Percentiles rank a stretch among this genome's conserved stretches.
Conservation (phyloP, 768 basidiomycete species). For the Thelephora aurantiotincta region DNA sequence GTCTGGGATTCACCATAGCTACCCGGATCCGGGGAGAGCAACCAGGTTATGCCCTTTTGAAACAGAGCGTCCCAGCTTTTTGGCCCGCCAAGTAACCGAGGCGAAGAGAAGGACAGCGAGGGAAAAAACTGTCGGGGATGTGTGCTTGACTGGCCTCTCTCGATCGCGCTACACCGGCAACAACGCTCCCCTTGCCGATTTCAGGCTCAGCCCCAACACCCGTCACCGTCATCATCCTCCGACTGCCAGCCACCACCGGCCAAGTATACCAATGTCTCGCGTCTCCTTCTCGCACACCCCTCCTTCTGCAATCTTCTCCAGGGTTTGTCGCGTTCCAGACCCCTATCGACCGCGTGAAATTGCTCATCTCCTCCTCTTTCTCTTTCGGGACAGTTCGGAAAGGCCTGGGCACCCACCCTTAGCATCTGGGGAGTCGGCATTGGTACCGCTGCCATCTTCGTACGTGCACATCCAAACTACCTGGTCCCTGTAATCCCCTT, state of each 20-base stretch:
- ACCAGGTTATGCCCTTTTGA: background rate
- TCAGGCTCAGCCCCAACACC: slow-evolving; percentile 6
- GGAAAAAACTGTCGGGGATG: slow-evolving; percentile 3
- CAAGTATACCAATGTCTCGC: slow-evolving; percentile 19
- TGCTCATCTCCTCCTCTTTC: background rate
- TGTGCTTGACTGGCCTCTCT: slow-evolving; percentile 5
- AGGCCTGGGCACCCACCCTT: slow-evolving; percentile 44
- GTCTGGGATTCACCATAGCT: slow-evolving; percentile 86
- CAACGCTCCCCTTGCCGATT: too few species aligned
- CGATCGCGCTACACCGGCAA: too few species aligned
- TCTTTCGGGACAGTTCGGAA: slow-evolving; percentile 11
- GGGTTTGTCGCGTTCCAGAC: background rate
- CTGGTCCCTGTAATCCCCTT: background rate
- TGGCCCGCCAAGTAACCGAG: background rate
- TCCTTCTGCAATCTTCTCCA: background rate
- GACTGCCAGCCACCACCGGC: slow-evolving; percentile 1
- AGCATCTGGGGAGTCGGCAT: slow-evolving; percentile 61
- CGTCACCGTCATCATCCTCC: background rate
- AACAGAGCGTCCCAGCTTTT: background rate
- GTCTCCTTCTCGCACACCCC: slow-evolving; percentile 12
- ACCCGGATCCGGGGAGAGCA: background rate
- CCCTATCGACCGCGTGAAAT: background rate
- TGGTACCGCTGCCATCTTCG: slow-evolving; percentile 55
- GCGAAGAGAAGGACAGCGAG: background rate
- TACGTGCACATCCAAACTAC: slow-evolving; percentile 26